These are phyloP conservation scores for Fusarium napiforme DNA, from an alignment of 2,329 filamentous ascomycete species.

Conservation along the genomic window DNA sequence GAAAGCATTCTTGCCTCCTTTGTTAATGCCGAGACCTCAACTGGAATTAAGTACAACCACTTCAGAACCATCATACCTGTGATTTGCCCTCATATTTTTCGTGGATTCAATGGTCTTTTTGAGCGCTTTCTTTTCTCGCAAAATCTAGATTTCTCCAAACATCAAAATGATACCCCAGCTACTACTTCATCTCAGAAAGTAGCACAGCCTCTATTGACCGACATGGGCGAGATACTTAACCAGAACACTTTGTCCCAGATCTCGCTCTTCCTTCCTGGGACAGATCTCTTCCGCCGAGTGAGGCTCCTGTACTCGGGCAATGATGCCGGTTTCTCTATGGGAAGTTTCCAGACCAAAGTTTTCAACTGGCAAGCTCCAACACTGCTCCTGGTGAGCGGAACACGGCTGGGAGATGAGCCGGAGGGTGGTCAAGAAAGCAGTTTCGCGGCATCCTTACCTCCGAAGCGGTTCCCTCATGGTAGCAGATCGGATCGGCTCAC, in stretches of 20 bases:
- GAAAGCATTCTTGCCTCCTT: conserved; percentile 75
- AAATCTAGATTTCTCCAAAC: conserved; percentile 73
- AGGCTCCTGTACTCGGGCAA: conserved; percentile 76
- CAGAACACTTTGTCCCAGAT: conserved; percentile 74
- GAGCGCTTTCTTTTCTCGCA: conserved; percentile 81
- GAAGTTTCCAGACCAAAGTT: conserved; percentile 77
- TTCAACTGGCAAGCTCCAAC: conserved; percentile 83
- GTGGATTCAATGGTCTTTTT: conserved; percentile 74
- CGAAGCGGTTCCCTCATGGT: conserved; percentile 67
- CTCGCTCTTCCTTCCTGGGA: conserved; percentile 76
- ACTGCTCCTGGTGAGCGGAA: conserved; percentile 75
- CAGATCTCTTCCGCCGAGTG: conserved; percentile 72
- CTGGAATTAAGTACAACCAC: conserved; percentile 69
- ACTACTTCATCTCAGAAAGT: conserved; percentile 36
- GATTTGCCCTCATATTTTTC: conserved; percentile 73
- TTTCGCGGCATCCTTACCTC: conserved; percentile 71
- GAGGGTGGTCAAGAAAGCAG: conserved; percentile 62
- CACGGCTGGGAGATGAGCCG: conserved; percentile 63
- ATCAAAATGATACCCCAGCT: conserved; percentile 47
- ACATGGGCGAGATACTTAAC: conserved; percentile 70
- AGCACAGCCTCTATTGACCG: conserved; percentile 62
- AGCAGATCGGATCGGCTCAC: conserved; percentile 65
- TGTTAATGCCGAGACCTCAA: conserved; percentile 70
- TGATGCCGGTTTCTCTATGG: conserved; percentile 79
- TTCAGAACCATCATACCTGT: conserved; percentile 70